phyloP scores from a whole-genome alignment of 2,329 filamentous ascomycete species.

The Neospermospora avenae region DNA sequence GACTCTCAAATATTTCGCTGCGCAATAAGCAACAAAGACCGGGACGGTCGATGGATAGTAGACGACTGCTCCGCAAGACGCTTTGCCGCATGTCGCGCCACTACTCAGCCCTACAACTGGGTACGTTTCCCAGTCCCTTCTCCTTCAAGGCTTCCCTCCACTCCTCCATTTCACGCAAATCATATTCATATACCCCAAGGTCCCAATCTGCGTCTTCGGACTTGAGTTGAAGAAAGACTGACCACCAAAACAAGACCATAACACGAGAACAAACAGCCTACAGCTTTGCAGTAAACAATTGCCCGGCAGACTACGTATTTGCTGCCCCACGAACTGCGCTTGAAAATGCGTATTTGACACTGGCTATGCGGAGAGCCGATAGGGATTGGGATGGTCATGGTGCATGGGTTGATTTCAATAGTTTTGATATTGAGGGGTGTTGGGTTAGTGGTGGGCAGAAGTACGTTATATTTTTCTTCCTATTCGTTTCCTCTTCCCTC shows the following conservation, averaged over 20 bases:
- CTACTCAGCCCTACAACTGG: constrained; percentile 55
- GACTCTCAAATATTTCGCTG: constrained; percentile 47
- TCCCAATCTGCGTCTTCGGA: no score
- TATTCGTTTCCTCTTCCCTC: neutral
- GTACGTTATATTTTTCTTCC: neutral
- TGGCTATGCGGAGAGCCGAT: constrained; percentile 26
- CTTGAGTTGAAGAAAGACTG: no score
- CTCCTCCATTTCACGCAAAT: neutral
- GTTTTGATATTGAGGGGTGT: constrained; percentile 51
- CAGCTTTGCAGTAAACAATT: constrained; percentile 43
- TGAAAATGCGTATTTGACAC: constrained; percentile 57
- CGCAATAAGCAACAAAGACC: constrained; percentile 46
- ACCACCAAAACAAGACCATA: constrained; percentile 34
- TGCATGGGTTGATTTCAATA: constrained; percentile 61
- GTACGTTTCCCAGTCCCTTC: no score
- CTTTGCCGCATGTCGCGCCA: constrained; percentile 54
- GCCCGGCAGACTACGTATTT: constrained; percentile 49
- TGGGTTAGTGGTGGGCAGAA: constrained; percentile 58
- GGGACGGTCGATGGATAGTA: constrained; percentile 54
- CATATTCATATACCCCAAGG: neutral
- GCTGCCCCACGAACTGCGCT: constrained; percentile 57
- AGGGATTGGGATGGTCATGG: constrained; percentile 32
- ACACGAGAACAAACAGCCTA: constrained; percentile 43
- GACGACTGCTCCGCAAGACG: constrained; percentile 50
- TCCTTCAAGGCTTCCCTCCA: neutral